Base-by-base conservation (phyloP, 129 eudicot genomes). In the Flaveria ramosissima region DNA sequence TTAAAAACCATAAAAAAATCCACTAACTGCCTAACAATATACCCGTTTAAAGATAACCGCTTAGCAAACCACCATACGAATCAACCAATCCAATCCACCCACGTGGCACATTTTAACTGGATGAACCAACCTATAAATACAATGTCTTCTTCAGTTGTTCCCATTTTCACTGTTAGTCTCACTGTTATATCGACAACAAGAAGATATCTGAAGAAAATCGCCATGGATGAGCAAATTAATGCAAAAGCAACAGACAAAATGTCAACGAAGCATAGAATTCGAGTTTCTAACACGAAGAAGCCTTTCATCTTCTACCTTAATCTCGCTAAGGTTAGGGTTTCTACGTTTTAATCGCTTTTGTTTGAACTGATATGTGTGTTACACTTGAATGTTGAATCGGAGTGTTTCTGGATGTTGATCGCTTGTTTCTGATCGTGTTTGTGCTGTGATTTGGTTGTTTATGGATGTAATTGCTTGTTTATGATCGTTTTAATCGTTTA, bases 251-350 rank as follows among this genome's bases (percentile, higher is more conserved):
- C 72, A 32, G 51, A 23, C 3, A 61, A 77, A 27, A 68, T 24
- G 60, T 69, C 82, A 56, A 79, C 13, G 63, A 79, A 0, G 55
- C 14, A 16, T 13, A 71, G 83, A 39, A 79, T 79, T 79, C 83
- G 45, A 69, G 81, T 78, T 4, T 78, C 81, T 27, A 78, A 78
- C 75, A 69, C 76, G 32, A 78, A 78, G 41, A 71, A 79, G 83
- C 83, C 83, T 4, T 62, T 79, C 65, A 7, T 15, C 72, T 71
- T 79, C 76, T 79, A 71, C 77, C 72, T 79, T 19, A 79, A 62
- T 78, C 83, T 79, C 71, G 83, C 77, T 41, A 79, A 79, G 83
- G 83, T 79, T 65, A 36, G 73, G 68, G 17, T 76, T 66, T 76
- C 36, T 52, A 13, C 46, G 60, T 23, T 15, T 72, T 52, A 9